A percentile compares a stretch with the other conserved stretches of the same genome.
phyloP scores from a whole-genome alignment of 1,284 basidiomycete genomes.

The Tetrapyrgos nigripes region DNA sequence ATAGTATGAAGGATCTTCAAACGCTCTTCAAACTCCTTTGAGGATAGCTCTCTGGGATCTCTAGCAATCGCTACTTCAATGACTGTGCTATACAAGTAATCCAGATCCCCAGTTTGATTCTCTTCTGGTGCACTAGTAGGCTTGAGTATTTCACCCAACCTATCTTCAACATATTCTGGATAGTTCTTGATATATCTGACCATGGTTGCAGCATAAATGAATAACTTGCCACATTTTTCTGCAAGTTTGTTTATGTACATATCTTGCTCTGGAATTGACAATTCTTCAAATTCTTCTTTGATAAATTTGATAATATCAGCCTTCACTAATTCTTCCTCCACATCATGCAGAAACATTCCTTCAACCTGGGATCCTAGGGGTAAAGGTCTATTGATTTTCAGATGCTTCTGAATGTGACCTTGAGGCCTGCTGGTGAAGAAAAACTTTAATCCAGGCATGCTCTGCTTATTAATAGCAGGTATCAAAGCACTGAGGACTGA shows the following conservation, averaged over 20 bases:
- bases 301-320: background rate
- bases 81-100: background rate
- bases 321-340: background rate
- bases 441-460: background rate
- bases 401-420: background rate
- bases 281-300: background rate
- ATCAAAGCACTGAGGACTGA: background rate
- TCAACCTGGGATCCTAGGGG: background rate
- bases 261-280: background rate
- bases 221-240: background rate
- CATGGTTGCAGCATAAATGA: slow-evolving; percentile 1
- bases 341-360: background rate
- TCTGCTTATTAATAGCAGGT: background rate
- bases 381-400: background rate
- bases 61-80: background rate
- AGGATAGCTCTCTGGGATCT: background rate
- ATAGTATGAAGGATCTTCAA: background rate
- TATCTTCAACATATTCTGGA: background rate
- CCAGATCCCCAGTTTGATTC: background rate
- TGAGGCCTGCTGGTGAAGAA: slow-evolving; percentile 3
- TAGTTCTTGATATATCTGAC: background rate
- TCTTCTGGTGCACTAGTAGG: background rate
- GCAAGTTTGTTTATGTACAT: background rate
- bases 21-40: background rate
- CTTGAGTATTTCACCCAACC: background rate